phyloP scores from a whole-genome alignment of 2,329 filamentous ascomycete genomes.

The Mycosphaerella sp. region DNA sequence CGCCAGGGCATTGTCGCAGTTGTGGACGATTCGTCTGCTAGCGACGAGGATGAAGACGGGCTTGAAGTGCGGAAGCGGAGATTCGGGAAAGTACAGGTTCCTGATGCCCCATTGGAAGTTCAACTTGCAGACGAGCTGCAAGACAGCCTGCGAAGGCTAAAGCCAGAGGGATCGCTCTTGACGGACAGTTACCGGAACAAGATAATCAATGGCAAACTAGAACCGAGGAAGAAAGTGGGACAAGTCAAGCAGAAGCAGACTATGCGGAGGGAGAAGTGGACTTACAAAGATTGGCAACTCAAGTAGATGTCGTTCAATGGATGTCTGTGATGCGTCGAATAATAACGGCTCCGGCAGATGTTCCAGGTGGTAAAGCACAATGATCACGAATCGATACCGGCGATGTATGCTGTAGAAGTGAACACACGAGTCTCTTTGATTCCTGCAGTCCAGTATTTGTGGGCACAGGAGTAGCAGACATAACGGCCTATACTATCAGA shows the following conservation, averaged over 20 bases:
- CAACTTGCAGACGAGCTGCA: conserved; percentile 47
- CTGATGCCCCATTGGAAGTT: conserved; percentile 55
- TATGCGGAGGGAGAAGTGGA: conserved; percentile 91
- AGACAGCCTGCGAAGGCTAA: conserved; percentile 49
- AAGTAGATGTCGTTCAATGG: conserved; percentile 16
- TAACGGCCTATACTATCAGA: no score
- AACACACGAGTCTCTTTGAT: no score
- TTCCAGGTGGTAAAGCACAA: no score
- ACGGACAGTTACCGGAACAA: conserved; percentile 88
- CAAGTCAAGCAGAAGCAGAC: conserved; percentile 78
- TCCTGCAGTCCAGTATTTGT: no score
- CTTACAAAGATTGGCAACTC: conserved; percentile 85
- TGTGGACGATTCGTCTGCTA: conserved; percentile 8
- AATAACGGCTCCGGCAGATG: no score
- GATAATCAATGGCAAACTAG: conserved; percentile 81
- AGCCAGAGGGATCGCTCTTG: conserved; percentile 92
- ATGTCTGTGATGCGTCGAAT: background rate
- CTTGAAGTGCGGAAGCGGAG: conserved; percentile 58
- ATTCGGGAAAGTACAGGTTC: conserved; percentile 67
- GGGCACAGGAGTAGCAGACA: no score
- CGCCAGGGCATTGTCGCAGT: conserved; percentile 8
- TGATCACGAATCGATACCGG: no score
- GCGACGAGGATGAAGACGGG: conserved; percentile 35
- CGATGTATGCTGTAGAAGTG: no score
- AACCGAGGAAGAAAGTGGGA: conserved; percentile 69